Conservation (phyloP, 306 rosid species). For the Dalbergia cultrata region DNA sequence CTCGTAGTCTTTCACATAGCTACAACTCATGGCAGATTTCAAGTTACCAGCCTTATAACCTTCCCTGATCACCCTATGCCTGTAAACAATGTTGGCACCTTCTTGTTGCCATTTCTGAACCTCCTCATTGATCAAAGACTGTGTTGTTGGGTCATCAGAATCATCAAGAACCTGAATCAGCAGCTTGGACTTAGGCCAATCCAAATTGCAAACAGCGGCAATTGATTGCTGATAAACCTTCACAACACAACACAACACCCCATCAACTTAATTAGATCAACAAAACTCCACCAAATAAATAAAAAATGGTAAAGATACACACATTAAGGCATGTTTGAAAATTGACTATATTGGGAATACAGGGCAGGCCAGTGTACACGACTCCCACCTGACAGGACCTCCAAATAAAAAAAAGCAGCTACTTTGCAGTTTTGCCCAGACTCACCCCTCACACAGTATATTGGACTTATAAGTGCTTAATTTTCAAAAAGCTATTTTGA, state of each 20-base stretch:
- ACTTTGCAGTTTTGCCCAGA: too few species aligned
- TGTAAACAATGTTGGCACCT: conserved; percentile 75
- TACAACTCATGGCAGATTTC: conserved; percentile 95
- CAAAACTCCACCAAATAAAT: not conserved
- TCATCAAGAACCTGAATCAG: conserved; percentile 88
- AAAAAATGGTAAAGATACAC: too few species aligned
- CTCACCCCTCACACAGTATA: too few species aligned
- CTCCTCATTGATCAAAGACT: conserved; percentile 71
- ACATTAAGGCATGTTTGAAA: too few species aligned
- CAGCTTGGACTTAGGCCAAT: conserved; percentile 83
- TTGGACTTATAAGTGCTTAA: not conserved
- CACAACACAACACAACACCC: conserved; percentile 23
- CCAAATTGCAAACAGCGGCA: conserved; percentile 83
- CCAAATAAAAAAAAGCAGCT: not conserved
- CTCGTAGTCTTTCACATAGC: conserved; percentile 85
- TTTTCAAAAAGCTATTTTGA: not conserved
- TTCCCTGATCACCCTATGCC: conserved; percentile 83
- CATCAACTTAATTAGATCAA: conserved; percentile 16
- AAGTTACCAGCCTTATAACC: conserved; percentile 96
- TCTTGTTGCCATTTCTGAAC: conserved; percentile 85
- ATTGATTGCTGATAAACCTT: conserved; percentile 95
- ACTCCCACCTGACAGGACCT: not conserved
- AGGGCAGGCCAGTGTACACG: not conserved
- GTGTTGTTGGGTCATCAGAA: conserved; percentile 87
- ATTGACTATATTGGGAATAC: too few species aligned